Conservation (phyloP, 805 yeast genomes). For the Teunomyces lycoperdinae region DNA sequence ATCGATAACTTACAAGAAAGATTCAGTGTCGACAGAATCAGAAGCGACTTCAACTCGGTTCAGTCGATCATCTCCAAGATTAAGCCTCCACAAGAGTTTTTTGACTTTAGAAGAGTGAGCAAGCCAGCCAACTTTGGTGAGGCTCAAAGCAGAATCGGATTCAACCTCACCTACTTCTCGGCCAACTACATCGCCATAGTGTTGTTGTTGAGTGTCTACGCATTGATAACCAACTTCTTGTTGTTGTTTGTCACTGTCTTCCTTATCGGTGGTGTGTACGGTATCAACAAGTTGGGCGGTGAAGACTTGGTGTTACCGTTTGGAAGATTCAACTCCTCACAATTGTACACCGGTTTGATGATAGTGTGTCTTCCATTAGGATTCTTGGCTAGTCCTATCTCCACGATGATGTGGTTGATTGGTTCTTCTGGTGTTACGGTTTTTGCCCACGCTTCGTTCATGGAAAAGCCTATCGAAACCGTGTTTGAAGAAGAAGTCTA, state of each 20-base stretch:
- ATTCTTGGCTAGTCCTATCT: slow-evolving; percentile 82
- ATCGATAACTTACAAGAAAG: slow-evolving; percentile 17
- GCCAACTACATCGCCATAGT: slow-evolving; percentile 81
- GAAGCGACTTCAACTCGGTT: slow-evolving; percentile 36
- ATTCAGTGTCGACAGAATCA: slow-evolving; percentile 23
- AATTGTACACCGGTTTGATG: slow-evolving; percentile 78
- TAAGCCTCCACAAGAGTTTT: slow-evolving; percentile 90
- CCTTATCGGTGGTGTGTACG: slow-evolving; percentile 70
- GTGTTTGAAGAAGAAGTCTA: slow-evolving; percentile 80
- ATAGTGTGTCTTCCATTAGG: slow-evolving; percentile 79
- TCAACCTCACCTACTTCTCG: slow-evolving; percentile 81
- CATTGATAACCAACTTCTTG: slow-evolving; percentile 80
- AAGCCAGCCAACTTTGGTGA: slow-evolving; percentile 90
- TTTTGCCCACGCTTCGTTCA: slow-evolving; percentile 79
- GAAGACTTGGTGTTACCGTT: slow-evolving; percentile 76
- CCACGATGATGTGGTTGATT: slow-evolving; percentile 87
- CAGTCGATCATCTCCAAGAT: slow-evolving; percentile 67
- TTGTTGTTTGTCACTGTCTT: slow-evolving; percentile 77
- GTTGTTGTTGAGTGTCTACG: slow-evolving; percentile 71
- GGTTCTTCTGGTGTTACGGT: slow-evolving; percentile 81
- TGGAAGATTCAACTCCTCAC: slow-evolving; percentile 69
- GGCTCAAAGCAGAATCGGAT: slow-evolving; percentile 81
- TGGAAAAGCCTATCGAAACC: slow-evolving; percentile 95
- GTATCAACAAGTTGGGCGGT: slow-evolving; percentile 78
- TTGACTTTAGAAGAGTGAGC: slow-evolving; percentile 83